Base-by-base conservation (phyloP, 2,329 filamentous ascomycete species). In the Cordyceps farinosa region DNA sequence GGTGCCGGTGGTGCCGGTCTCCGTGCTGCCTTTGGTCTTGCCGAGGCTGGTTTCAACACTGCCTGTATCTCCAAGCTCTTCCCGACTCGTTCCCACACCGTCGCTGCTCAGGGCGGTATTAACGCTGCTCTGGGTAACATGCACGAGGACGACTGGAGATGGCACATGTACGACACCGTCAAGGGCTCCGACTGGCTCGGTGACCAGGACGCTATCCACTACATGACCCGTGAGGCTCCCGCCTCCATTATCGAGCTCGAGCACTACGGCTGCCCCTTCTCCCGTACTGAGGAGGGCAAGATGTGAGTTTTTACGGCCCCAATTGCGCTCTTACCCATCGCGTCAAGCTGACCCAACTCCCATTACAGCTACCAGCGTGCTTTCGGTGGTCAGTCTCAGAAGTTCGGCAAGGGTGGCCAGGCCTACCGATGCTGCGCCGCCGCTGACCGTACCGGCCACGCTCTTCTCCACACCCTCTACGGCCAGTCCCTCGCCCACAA, bases 141-240 rank as follows among this genome's bases (percentile, higher is more conserved):
- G 93, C 92, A 97, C 84, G 87, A 94, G 82, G 93, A 97, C 74
- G 92, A 97, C 81, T 97, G 93, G 93, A 88, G 92, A 83, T 97
- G 93, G 93, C 93, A 97, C 81, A 97, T 97, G 93, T 97, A 97
- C 83, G 93, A 97, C 78, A 97, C 93, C 50, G 93, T 97, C 76
- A 97, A 97, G 84, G 93, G 93, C 69, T 96, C 91, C 69, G 93
- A 97, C 83, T 97, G 93, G 93, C 87, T 97, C 58, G 93, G 93
- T 78, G 93, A 97, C 78, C 93, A 97, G 80, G 93, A 97, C 76
- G 93, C 93, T 68, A 97, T 97, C 75, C 93, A 97, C 81, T 97
- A 97, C 83, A 97, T 97, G 93, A 97, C 93, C 72, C 87, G 92
- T 73, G 93, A 97, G 81, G 93, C 93, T 66, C 92, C 93, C 40